A percentile compares a stretch with the other conserved stretches of the same genome.
These are phyloP conservation scores for Phialophora verrucosa DNA, from an alignment of 2,329 filamentous ascomycete genomes.

Conservation along the genomic window DNA sequence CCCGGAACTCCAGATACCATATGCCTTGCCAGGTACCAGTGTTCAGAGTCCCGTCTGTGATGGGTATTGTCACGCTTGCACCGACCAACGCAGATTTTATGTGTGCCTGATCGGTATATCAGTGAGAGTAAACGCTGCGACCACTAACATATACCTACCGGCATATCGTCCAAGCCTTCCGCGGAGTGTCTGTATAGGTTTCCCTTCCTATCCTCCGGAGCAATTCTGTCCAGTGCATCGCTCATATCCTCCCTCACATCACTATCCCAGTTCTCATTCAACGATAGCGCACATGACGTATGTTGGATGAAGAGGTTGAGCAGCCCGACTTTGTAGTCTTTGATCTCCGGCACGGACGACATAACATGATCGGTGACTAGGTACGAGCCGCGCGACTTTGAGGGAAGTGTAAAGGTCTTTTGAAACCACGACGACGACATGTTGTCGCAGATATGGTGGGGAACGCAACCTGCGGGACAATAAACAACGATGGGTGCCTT, in stretches of 20 bases:
- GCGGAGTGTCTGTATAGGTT: constrained; percentile 83
- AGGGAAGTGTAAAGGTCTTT: constrained; percentile 79
- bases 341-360: constrained; percentile 76
- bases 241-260: constrained; percentile 94
- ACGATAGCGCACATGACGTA: constrained; percentile 83
- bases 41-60: constrained; percentile 79
- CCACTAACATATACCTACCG: constrained; percentile 56
- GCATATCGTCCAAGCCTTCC: constrained; percentile 93
- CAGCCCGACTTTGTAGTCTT: constrained; percentile 80
- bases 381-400: constrained; percentile 81
- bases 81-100: constrained; percentile 91
- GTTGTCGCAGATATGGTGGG: constrained; percentile 3
- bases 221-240: constrained; percentile 89
- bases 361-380: constrained; percentile 81
- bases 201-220: constrained; percentile 77
- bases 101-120: constrained; percentile 66
- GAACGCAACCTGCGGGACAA: constrained; percentile 28
- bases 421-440: constrained; percentile 70
- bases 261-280: constrained; percentile 90
- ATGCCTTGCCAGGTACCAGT: constrained; percentile 73
- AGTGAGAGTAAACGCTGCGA: not conserved
- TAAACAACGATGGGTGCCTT: constrained; percentile 5
- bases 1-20: constrained; percentile 91
- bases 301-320: constrained; percentile 94
- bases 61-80: constrained; percentile 87